Evolutionary conservation across 306 rosid species (phyloP), one percentile per base, ranked within the genome.

Genomic region (Luffa aegyptiaca): DNA sequence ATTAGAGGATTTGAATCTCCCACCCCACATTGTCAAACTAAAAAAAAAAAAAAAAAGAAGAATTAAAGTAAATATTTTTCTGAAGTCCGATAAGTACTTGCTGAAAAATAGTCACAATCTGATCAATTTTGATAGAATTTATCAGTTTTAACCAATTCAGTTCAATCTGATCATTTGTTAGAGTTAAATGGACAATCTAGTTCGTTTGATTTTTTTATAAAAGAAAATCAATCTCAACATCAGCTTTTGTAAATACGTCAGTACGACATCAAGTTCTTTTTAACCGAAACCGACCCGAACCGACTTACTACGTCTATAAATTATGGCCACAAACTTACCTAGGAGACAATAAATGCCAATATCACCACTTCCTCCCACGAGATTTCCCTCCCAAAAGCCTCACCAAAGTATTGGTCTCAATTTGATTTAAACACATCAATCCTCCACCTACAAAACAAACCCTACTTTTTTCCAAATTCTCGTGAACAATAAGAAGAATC

Each of bases 371-470:
- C 10, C 31, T 5, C 61, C 81, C 90, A 87, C 90, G 86, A 73
- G 86, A 83, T 78, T 42, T 71, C 82, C 83, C 69, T 81, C 39
- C 55, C 41, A 59, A 48, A 72, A 80, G 39, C n/a, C 59, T 45
- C 49, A 36, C 80, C 20, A 31, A 83, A 87, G 86, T 51, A 81
- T 56, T 69, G 86, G 82, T 71, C 75, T 48, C 66, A 84, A 80
- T 82, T 75, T 75, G 78, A 20, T 83, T 49, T 48, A 14, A 14
- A 58, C 79, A 49, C 58, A 77, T 59, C 81, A 75, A 79, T 81
- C 75, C 82, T 74, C 65, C 62, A n/a, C 52, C 26, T n/a, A n/a
- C 2, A 80, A 79, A 80, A 26, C 6, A 46, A 36, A 1, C 26
- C n/a, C 74, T 53, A 21, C 51, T 16, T 82, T 66, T 55, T 17